Conservation (phyloP, 2,329 filamentous ascomycete species). For the Diaporthe ampelina region DNA sequence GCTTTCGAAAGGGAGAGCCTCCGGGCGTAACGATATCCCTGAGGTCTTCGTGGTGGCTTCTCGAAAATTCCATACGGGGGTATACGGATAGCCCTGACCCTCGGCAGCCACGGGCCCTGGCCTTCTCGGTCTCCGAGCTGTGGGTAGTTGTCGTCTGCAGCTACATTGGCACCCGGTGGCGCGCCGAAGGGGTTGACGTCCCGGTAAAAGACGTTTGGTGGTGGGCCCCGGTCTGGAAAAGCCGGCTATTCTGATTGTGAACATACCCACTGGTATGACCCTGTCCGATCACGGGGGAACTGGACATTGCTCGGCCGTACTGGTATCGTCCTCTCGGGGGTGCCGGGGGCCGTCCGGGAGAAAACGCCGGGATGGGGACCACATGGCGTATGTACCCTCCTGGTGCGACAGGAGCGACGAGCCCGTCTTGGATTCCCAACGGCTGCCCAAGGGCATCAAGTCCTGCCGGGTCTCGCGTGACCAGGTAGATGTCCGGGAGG, state of each 20-base stretch:
- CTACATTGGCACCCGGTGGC: too few relatives aligned
- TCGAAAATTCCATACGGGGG: neutral
- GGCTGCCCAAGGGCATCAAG: too few relatives aligned
- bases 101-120: neutral
- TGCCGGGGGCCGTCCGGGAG: too few relatives aligned
- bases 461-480: neutral
- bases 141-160: too few relatives aligned
- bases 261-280: neutral
- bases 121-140: neutral
- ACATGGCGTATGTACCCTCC: neutral
- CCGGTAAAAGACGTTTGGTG: neutral
- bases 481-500: neutral
- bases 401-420: neutral
- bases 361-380: neutral
- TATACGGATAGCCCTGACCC: neutral
- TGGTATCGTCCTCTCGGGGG: neutral
- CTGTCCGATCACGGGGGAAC: neutral
- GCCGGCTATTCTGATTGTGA: neutral
- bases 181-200: neutral
- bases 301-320: neutral
- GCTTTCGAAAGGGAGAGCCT: neutral
- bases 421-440: too few relatives aligned
- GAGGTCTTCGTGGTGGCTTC: neutral
- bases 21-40: neutral
- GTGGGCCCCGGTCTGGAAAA: neutral